These are phyloP conservation scores for Cladorrhinum sp. DNA, from an alignment of 2,329 filamentous ascomycete genomes.

Conservation along the genomic window DNA sequence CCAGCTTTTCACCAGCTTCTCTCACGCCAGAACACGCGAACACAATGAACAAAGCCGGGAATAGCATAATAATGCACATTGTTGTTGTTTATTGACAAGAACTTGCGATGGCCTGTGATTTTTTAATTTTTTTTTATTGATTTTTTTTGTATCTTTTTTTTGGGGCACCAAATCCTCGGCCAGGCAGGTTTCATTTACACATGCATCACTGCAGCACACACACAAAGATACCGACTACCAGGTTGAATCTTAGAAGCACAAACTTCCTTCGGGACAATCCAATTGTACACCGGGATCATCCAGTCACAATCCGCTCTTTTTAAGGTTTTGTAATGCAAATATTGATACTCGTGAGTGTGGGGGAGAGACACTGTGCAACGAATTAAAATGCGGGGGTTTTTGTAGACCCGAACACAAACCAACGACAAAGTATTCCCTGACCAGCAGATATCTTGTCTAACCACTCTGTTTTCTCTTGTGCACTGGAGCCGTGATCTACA, in stretches of 20 bases:
- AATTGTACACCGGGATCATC: no score
- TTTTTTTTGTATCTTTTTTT: no score
- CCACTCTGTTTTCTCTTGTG: background rate
- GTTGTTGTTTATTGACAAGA: no score
- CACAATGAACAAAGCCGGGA: background rate
- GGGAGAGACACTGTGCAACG: background rate
- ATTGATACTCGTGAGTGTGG: background rate
- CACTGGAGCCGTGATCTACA: background rate
- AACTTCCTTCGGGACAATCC: background rate
- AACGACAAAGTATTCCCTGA: background rate
- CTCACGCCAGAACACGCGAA: background rate
- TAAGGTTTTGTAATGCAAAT: no score
- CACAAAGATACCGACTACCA: background rate
- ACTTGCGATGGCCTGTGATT: background rate
- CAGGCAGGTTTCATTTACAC: background rate
- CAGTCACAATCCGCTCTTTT: no score
- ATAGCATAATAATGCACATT: background rate
- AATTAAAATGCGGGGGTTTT: constrained; percentile 12
- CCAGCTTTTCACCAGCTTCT: no score
- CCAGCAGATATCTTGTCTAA: background rate
- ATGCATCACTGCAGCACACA: background rate
- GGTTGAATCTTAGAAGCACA: background rate
- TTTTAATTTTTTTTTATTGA: no score
- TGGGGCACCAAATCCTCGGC: background rate
- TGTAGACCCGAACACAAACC: constrained; percentile 13